Base-by-base conservation (phyloP, 2,329 filamentous ascomycete genomes). In the Hysterium pulicare region DNA sequence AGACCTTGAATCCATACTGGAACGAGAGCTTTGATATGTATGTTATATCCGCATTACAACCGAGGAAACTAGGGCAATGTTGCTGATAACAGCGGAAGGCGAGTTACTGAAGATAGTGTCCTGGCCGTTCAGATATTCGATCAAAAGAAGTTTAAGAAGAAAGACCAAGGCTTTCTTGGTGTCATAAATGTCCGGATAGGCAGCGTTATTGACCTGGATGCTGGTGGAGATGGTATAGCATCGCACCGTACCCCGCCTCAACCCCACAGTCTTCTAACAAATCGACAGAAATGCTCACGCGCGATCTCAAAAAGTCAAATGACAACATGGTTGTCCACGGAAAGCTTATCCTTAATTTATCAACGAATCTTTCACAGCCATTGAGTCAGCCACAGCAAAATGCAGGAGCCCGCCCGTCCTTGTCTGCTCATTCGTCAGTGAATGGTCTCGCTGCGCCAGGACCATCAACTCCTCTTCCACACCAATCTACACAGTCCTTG, bases 101-200 rank as follows among this genome's bases (percentile, higher is more conserved):
- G 81, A 66, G 91, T 89, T 47, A 93, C 85, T 48, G 93, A 98
- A 67, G 91, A 95, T 61, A 95, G 90, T 68, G 96, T 98, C 61
- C 78, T 98, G 36, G 93, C 93, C 6, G 90, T 98, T 35, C 93
- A 98, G 66, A 95, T 98, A 42, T 98, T 98, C 66, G 93, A 98
- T 70, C 93, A 98, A 72, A 96, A 96, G 76, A 98, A 98, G 74
- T 98, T 98, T 75, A 98, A 98, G 78, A 98, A 98, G 82, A 98
- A 97, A 89, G 93, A 98, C 58, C 93, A 98, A 68, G 93, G 93
- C 7, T 98, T 98, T 64, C 77, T 98, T 5, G 93, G 93, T 44
- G 93, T 98, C 41, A 96, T 98, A 62, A 98, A 98, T 67, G 86
- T 98, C 58, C 85, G 90, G 45, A 86, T 98, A 54, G 93, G 93